Conservation (phyloP, 768 basidiomycete genomes). For the Naganishia friedmannii region DNA sequence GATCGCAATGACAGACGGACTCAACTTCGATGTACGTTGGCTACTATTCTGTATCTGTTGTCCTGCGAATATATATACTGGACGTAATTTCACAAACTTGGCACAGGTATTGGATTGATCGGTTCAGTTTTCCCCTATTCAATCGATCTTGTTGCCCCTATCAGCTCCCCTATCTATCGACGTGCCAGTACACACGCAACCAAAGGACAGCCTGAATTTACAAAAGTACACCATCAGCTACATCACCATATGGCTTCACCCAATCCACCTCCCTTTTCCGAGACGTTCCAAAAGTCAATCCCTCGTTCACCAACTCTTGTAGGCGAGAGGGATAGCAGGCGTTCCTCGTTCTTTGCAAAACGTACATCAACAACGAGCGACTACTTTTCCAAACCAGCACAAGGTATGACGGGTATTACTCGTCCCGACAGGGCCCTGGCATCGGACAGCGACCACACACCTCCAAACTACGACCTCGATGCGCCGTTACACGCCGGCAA, state of each 20-base stretch:
- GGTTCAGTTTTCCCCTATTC: background rate
- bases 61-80: too few species aligned
- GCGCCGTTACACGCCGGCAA: background rate
- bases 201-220: background rate
- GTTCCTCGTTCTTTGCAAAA: constrained; percentile 14
- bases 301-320: constrained; percentile 11
- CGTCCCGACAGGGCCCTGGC: background rate
- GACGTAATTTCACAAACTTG: background rate
- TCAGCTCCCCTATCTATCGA: too few species aligned
- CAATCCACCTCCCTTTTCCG: constrained; percentile 15
- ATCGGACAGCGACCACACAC: background rate
- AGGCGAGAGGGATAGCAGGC: background rate
- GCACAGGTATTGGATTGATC: background rate
- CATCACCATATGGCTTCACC: constrained; percentile 7
- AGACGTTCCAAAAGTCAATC: constrained; percentile 15
- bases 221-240: too few species aligned
- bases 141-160: too few species aligned
- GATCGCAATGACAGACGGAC: background rate
- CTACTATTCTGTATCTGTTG: background rate
- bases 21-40: background rate
- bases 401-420: background rate
- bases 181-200: background rate
- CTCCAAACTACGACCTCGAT: constrained; percentile 14
- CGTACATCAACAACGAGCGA: background rate
- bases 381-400: background rate